phyloP scores from a whole-genome alignment of 352 stramenopile species.

The Halophytophthora polymorphica region DNA sequence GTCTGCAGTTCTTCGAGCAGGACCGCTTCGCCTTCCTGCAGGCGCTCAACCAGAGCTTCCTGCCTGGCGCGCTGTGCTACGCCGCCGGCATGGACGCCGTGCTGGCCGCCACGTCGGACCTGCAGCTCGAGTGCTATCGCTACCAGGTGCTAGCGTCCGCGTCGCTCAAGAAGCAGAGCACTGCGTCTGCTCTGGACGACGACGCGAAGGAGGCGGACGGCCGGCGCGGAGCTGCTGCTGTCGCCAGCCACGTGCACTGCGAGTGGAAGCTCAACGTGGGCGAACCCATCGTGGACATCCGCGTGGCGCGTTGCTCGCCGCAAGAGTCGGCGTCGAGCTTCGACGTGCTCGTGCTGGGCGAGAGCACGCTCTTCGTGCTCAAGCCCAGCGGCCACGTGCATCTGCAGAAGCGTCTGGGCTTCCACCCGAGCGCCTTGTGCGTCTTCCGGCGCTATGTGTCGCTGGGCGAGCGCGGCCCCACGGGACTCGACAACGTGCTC shows the following conservation, averaged over 20 bases:
- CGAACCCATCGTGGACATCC: slow-evolving; percentile 61
- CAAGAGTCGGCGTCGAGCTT: slow-evolving; percentile 53
- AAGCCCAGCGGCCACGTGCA: slow-evolving; percentile 73
- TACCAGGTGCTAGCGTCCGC: slow-evolving; percentile 81
- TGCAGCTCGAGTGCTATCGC: slow-evolving; percentile 86
- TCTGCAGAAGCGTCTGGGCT: slow-evolving; percentile 77
- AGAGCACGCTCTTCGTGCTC: slow-evolving; percentile 80
- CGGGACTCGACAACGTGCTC: slow-evolving; percentile 67
- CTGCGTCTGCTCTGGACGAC: slow-evolving; percentile 28
- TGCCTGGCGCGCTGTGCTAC: slow-evolving; percentile 84
- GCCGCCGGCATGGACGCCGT: slow-evolving; percentile 75
- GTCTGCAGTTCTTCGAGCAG: slow-evolving; percentile 92
- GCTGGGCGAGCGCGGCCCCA: slow-evolving; percentile 13
- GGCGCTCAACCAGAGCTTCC: slow-evolving; percentile 76
- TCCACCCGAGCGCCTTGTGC: slow-evolving; percentile 60
- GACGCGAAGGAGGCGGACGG: slow-evolving; percentile 27
- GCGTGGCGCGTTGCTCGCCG: slow-evolving; percentile 40
- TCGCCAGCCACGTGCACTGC: slow-evolving; percentile 39
- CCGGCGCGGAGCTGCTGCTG: slow-evolving; percentile 15
- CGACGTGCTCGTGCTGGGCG: slow-evolving; percentile 81
- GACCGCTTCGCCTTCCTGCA: slow-evolving; percentile 86
- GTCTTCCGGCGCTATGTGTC: slow-evolving; percentile 37
- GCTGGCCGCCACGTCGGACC: slow-evolving; percentile 73
- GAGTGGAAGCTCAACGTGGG: slow-evolving; percentile 74
- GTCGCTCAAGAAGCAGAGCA: slow-evolving; percentile 64